phyloP scores from a whole-genome alignment of 768 basidiomycete genomes.

The Auriscalpium orientale region DNA sequence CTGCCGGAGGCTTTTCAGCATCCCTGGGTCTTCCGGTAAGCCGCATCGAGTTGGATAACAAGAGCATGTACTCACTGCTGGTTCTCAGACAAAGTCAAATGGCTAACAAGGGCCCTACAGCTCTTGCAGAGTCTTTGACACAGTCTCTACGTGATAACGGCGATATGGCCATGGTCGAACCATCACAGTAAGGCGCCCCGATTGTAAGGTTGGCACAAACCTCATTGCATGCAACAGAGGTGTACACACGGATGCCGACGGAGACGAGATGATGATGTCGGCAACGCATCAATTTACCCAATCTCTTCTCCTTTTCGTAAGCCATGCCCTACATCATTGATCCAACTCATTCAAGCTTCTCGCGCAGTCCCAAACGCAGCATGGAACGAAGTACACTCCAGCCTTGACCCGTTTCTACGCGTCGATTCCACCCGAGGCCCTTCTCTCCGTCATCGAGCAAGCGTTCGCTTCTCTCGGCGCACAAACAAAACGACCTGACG shows the following conservation, averaged over 20 bases:
- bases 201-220: too few relatives aligned
- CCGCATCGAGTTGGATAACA: background rate
- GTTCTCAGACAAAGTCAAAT: conserved; percentile 60
- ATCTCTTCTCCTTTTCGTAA: conserved; percentile 71
- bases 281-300: conserved; percentile 69
- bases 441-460: conserved; percentile 48
- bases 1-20: conserved; percentile 50
- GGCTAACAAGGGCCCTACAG: conserved; percentile 38
- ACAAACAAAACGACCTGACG: conserved; percentile 19
- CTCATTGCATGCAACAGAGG: conserved; percentile 13
- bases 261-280: conserved; percentile 53
- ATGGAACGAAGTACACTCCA: conserved; percentile 63
- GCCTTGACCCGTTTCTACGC: conserved; percentile 81
- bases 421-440: conserved; percentile 40
- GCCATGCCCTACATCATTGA: conserved; percentile 16
- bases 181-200: conserved; percentile 17
- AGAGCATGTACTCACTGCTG: background rate
- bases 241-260: conserved; percentile 41
- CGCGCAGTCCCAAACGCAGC: conserved; percentile 73
- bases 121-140: conserved; percentile 65
- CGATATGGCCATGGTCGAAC: conserved; percentile 66
- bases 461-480: conserved; percentile 42
- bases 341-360: background rate
- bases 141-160: conserved; percentile 60
- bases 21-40: conserved; percentile 70